These are phyloP conservation scores for Aspergillus pseudotamarii DNA, from an alignment of 2,329 filamentous ascomycete species.

Conservation along the genomic window DNA sequence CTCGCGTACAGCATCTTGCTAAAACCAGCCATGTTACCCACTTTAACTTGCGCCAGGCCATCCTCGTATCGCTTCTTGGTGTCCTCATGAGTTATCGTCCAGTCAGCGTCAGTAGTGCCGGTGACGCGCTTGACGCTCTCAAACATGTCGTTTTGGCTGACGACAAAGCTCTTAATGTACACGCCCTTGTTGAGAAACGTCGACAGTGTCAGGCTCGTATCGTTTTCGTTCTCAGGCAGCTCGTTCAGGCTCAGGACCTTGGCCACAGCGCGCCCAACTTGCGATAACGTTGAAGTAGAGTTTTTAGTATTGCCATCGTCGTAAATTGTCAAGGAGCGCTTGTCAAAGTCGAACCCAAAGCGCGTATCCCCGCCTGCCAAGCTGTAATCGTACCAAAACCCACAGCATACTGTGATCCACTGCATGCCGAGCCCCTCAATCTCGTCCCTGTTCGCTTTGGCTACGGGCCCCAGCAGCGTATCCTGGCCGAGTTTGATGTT, in stretches of 20 bases:
- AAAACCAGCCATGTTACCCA: conserved; percentile 50
- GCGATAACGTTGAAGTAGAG: conserved; percentile 61
- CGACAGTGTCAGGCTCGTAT: conserved; percentile 43
- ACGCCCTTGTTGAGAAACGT: conserved; percentile 54
- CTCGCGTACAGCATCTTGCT: conserved; percentile 58
- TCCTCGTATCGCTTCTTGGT: conserved; percentile 53
- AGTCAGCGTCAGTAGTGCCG: conserved; percentile 61
- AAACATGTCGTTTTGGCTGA: conserved; percentile 68
- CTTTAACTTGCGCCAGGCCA: conserved; percentile 49
- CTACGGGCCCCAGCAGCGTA: conserved; percentile 34
- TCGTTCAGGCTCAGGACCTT: conserved; percentile 51
- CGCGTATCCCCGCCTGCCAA: conserved; percentile 39
- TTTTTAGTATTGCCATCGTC: conserved; percentile 61
- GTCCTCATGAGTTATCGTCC: conserved; percentile 57
- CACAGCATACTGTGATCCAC: conserved; percentile 50
- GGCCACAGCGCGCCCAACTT: conserved; percentile 59
- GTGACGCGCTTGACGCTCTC: conserved; percentile 62
- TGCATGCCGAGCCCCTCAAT: conserved; percentile 46
- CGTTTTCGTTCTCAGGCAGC: conserved; percentile 43
- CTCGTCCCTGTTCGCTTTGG: conserved; percentile 33
- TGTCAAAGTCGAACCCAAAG: conserved; percentile 56
- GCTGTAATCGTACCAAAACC: conserved; percentile 60
- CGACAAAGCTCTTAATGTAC: conserved; percentile 59
- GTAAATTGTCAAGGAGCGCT: conserved; percentile 49
- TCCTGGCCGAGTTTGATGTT: conserved; percentile 40